Base-by-base conservation (phyloP, 1,139 yeast genomes). In the Sporopachydermia cereana region DNA sequence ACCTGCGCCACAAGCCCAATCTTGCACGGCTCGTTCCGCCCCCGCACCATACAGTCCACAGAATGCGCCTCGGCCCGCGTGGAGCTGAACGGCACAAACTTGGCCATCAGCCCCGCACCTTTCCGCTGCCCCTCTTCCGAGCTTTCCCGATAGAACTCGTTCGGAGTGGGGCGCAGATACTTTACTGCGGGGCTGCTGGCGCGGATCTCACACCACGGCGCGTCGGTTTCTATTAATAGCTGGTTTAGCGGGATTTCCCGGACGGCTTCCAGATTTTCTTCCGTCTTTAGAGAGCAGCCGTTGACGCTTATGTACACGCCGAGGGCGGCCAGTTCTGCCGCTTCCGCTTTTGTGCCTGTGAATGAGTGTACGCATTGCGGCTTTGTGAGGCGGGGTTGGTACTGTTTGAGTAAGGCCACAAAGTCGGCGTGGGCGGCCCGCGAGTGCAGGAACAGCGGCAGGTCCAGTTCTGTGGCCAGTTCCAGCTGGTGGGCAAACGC, bases 181-280 rank as follows among this genome's bases (percentile, higher is more conserved):
- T 74, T 66, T 60, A 75, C 77, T 17, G 93, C 75, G 2, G 89
- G 88, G 59, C 86, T 96, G 5, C 93, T 72, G 51, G 77, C 84
- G 47, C 94, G 71, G 41, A 91, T 77, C 57, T 89, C 97, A 64
- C 99, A 91, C 98, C 98, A 91, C 1, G 99, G 98, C 1, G 97
- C 89, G 63, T 91, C 97, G 0, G 97, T 89, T 60, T 91, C 99
- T 21, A 91, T 73, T 74, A 91, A 64, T 36, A 91, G 62, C 53
- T 69, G 71, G 9, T 79, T 75, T 7, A 77, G 56, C 0, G 98
- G 98, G 9, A 91, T 72, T 31, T 62, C 57, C 41, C 68, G 65
- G 0, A 82, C 86, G 14, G 81, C 89, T 18, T 69, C 68, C 9
- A 89, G 61, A 56, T 84, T 86, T 50, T 83, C 89, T 47, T 76